Evolutionary conservation across 2,329 filamentous ascomycete genomes (phyloP).

Genomic region (Zalaria sp.): DNA sequence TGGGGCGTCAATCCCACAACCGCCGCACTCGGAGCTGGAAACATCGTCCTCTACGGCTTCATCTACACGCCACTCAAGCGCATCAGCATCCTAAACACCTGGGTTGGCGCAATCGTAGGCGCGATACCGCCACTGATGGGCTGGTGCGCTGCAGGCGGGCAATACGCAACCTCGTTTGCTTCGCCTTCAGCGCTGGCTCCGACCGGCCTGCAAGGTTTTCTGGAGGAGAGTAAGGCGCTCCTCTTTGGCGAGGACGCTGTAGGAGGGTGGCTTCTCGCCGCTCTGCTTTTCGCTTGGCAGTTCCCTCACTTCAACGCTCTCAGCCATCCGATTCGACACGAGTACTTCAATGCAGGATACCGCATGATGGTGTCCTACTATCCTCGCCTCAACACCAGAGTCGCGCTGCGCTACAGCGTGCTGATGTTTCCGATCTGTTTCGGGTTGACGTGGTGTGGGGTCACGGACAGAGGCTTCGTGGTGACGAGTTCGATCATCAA

Average conservation of each 20-base stretch:
- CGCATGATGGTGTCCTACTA: conserved; percentile 76
- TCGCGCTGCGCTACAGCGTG: conserved; percentile 76
- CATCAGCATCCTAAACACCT: conserved; percentile 76
- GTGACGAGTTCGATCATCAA: conserved; percentile 72
- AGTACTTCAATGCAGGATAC: conserved; percentile 62
- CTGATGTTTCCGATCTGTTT: conserved; percentile 77
- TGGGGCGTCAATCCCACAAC: conserved; percentile 91
- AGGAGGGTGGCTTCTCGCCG: conserved; percentile 82
- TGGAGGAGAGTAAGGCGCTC: conserved; percentile 17
- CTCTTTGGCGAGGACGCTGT: conserved; percentile 20
- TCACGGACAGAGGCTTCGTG: conserved; percentile 79
- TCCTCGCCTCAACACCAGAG: conserved; percentile 68
- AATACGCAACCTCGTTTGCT: conserved; percentile 44
- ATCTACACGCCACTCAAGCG: conserved; percentile 89
- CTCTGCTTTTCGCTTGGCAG: conserved; percentile 84
- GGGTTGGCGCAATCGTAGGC: conserved; percentile 85
- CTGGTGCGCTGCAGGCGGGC: conserved; percentile 87
- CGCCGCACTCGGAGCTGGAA: conserved; percentile 67
- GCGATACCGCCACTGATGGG: conserved; percentile 95
- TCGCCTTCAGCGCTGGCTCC: conserved; percentile 3
- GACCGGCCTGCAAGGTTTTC: conserved; percentile 3
- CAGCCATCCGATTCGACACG: conserved; percentile 74
- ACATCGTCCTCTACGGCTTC: conserved; percentile 81
- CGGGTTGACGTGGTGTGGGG: conserved; percentile 60
- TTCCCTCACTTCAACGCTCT: conserved; percentile 97